Evolutionary conservation across 305 asterid genomes (phyloP).

Genomic region (Andrographis paniculata): DNA sequence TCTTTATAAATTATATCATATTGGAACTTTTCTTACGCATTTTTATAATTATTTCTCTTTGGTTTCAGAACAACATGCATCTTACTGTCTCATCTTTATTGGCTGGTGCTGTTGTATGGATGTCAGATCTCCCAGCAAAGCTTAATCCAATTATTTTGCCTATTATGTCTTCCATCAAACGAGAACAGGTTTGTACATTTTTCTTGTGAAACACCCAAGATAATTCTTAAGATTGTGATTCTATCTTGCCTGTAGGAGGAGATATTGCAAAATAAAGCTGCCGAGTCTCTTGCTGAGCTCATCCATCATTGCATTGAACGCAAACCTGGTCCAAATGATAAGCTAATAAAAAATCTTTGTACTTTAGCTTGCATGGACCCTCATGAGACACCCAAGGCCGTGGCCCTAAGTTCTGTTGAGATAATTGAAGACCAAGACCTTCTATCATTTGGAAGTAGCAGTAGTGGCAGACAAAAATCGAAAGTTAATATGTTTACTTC

Average conservation of each 20-base stretch:
- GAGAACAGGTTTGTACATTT: conserved; percentile 62
- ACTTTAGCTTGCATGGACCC: conserved; percentile 86
- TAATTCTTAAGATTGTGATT: conserved; percentile 23
- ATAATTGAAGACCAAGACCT: conserved; percentile 89
- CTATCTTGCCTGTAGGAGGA: conserved; percentile 63
- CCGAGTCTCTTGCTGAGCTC: conserved; percentile 94
- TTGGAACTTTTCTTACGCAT: conserved; percentile 6
- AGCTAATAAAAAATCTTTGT: conserved; percentile 80
- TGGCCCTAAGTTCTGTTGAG: conserved; percentile 68
- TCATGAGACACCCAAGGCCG: conserved; percentile 95
- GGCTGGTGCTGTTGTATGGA: conserved; percentile 96
- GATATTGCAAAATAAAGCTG: conserved; percentile 84
- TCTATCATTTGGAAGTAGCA: conserved; percentile 57
- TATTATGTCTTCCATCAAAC: conserved; percentile 85
- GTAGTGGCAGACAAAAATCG: conserved; percentile 44
- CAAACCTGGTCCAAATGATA: conserved; percentile 95
- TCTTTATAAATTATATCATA: not conserved
- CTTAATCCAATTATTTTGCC: conserved; percentile 91
- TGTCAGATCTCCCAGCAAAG: conserved; percentile 86
- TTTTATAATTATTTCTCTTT: conserved; percentile 19
- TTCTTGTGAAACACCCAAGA: conserved; percentile 16
- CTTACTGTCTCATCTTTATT: conserved; percentile 83
- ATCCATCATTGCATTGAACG: conserved; percentile 75
- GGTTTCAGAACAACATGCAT: conserved; percentile 81
- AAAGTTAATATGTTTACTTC: conserved; percentile 61